A percentile compares a stretch with the other conserved stretches of the same genome.
Evolutionary conservation across 2,329 filamentous ascomycete species (phyloP).

Genomic region (Plectosphaerella sp.): DNA sequence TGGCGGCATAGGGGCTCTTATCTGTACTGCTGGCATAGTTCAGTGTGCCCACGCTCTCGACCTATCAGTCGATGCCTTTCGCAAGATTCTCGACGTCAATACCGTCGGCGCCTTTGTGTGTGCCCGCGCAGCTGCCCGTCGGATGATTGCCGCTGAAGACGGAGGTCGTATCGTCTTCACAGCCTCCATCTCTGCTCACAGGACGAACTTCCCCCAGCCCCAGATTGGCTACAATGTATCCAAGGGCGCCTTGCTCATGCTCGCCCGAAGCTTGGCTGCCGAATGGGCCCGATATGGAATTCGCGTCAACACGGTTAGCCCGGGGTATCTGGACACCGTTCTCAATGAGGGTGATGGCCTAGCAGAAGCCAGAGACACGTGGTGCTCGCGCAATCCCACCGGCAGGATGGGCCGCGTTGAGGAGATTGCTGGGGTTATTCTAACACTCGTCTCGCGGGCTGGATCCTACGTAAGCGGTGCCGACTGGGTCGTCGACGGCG

Average conservation of each 20-base stretch:
- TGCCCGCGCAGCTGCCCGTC: constrained; percentile 55
- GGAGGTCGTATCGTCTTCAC: constrained; percentile 63
- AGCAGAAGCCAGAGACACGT: constrained; percentile 45
- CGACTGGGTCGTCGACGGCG: constrained; percentile 63
- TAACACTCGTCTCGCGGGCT: constrained; percentile 55
- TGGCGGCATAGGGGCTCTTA: constrained; percentile 46
- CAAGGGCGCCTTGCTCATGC: constrained; percentile 61
- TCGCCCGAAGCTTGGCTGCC: constrained; percentile 62
- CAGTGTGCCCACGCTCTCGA: constrained; percentile 57
- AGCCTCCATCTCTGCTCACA: constrained; percentile 63
- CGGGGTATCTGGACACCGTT: constrained; percentile 75
- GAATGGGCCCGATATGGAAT: constrained; percentile 73
- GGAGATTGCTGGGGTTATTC: constrained; percentile 58
- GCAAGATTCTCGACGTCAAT: constrained; percentile 65
- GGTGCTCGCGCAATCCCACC: constrained; percentile 56
- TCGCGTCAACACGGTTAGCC: constrained; percentile 64
- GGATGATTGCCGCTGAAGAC: constrained; percentile 45
- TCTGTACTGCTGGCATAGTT: constrained; percentile 67
- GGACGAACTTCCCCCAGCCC: constrained; percentile 68
- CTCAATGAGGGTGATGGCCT: constrained; percentile 63
- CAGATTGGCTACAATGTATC: constrained; percentile 69
- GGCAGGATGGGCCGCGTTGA: constrained; percentile 61
- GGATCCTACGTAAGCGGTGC: constrained; percentile 66
- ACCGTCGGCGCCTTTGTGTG: constrained; percentile 66
- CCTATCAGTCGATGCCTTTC: constrained; percentile 54